phyloP scores from a whole-genome alignment of 2,329 filamentous ascomycete species.

The Massarina eburnea region DNA sequence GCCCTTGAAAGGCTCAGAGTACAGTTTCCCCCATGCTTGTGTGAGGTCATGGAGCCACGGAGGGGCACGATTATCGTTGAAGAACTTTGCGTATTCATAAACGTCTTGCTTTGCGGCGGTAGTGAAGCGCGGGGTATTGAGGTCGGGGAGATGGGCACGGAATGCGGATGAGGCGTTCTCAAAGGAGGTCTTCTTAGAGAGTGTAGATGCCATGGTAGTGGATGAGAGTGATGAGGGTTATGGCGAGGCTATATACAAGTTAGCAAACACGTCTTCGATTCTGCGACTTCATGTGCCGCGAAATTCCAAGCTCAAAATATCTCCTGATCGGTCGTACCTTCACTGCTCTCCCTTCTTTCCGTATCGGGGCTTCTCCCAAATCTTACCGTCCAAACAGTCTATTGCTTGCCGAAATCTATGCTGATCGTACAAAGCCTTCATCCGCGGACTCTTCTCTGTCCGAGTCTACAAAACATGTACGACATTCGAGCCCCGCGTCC shows the following conservation, averaged over 20 bases:
- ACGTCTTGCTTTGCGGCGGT: conserved; percentile 64
- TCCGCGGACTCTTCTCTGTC: no score
- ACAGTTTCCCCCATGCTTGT: conserved; percentile 41
- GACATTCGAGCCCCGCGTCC: neutral
- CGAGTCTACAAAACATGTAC: no score
- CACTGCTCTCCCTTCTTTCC: no score
- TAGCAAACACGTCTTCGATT: neutral
- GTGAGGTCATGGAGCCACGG: conserved; percentile 61
- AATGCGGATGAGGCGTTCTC: conserved; percentile 44
- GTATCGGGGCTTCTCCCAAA: no score
- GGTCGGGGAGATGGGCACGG: conserved; percentile 64
- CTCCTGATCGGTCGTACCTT: no score
- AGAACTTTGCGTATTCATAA: conserved; percentile 62
- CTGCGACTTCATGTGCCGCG: no score
- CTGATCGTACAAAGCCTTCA: no score
- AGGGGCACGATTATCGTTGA: conserved; percentile 60
- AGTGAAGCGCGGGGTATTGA: conserved; percentile 62
- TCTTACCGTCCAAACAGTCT: no score
- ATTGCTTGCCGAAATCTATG: no score
- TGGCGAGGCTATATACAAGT: neutral
- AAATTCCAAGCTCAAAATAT: neutral
- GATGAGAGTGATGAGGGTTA: neutral
- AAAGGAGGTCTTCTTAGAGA: conserved; percentile 5
- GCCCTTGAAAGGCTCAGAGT: conserved; percentile 68
- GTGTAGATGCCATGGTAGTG: neutral